phyloP scores from a whole-genome alignment of 2,329 filamentous ascomycete species.

The Fusarium graminum region DNA sequence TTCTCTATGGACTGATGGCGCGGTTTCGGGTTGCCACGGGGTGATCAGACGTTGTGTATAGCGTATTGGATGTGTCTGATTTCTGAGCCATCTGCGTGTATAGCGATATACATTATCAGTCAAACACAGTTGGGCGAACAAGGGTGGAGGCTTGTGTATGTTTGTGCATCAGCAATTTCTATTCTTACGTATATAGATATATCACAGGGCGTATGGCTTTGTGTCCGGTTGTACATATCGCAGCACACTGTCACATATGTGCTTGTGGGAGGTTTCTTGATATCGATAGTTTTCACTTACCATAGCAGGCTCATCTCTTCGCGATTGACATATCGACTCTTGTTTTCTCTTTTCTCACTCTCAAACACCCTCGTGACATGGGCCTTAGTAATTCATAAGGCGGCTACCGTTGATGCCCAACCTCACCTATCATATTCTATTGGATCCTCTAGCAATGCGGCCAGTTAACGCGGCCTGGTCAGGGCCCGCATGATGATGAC shows the following conservation, averaged over 20 bases:
- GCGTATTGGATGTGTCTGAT: constrained; percentile 28
- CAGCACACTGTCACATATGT: constrained; percentile 13
- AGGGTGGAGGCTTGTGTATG: constrained; percentile 17
- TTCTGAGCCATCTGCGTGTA: constrained; percentile 3
- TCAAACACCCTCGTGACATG: constrained; percentile 24
- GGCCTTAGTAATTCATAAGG: constrained; percentile 11
- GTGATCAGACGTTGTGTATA: constrained; percentile 25
- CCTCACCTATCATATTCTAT: constrained; percentile 6
- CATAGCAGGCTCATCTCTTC: background rate
- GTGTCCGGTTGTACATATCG: constrained; percentile 33
- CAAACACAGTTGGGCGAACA: constrained; percentile 13
- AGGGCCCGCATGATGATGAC: constrained; percentile 32
- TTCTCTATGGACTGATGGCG: constrained; percentile 10
- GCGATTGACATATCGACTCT: background rate
- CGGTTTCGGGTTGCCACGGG: constrained; percentile 11
- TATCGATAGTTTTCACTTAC: background rate
- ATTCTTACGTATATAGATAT: constrained; percentile 32
- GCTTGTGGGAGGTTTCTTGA: constrained; percentile 3
- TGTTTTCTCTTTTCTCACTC: constrained; percentile 37
- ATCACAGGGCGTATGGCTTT: constrained; percentile 13
- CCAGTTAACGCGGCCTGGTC: constrained; percentile 31
- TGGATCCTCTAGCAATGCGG: constrained; percentile 24
- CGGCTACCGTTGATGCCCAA: constrained; percentile 38
- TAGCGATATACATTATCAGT: constrained; percentile 2
- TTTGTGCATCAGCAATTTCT: constrained; percentile 23